Percentiles rank a stretch among this genome's conserved stretches.
phyloP scores from a whole-genome alignment of 1,139 yeast species.

The Casaregolazyma lundiana region DNA sequence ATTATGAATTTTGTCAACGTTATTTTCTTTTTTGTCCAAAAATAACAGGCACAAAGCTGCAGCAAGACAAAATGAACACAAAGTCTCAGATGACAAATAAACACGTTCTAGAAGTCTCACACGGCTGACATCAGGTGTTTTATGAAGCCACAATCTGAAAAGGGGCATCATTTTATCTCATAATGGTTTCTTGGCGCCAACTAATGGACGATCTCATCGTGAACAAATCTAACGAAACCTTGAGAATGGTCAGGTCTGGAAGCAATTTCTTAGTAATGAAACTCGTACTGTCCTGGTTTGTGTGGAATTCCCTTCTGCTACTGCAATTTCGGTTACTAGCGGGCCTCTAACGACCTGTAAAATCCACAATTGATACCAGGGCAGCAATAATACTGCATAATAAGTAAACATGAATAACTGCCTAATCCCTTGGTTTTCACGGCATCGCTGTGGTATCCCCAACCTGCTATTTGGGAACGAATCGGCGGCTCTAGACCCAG shows the following conservation, averaged over 20 bases:
- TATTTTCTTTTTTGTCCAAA: background rate
- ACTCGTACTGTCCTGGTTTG: background rate
- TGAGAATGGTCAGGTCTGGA: no score
- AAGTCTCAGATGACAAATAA: constrained; percentile 1
- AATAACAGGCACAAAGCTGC: background rate
- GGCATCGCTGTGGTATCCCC: background rate
- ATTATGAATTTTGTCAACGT: background rate
- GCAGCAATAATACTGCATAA: no score
- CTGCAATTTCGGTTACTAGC: no score
- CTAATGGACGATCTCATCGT: background rate
- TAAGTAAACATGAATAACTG: background rate
- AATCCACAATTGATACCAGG: no score
- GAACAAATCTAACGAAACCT: background rate
- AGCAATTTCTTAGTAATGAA: no score
- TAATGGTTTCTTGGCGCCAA: background rate
- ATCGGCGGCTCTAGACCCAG: constrained; percentile 1
- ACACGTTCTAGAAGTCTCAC: background rate
- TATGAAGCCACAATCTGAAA: background rate
- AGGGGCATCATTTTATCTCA: no score
- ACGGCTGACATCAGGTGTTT: constrained; percentile 1
- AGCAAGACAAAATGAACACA: background rate
- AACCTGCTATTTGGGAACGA: background rate
- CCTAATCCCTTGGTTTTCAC: background rate
- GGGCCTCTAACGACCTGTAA: no score
- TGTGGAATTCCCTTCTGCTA: no score